Evolutionary conservation across 495 filamentous ascomycete species (phyloP), one percentile per base, ranked within the genome.

Genomic region (Hypoxylon intermedium): DNA sequence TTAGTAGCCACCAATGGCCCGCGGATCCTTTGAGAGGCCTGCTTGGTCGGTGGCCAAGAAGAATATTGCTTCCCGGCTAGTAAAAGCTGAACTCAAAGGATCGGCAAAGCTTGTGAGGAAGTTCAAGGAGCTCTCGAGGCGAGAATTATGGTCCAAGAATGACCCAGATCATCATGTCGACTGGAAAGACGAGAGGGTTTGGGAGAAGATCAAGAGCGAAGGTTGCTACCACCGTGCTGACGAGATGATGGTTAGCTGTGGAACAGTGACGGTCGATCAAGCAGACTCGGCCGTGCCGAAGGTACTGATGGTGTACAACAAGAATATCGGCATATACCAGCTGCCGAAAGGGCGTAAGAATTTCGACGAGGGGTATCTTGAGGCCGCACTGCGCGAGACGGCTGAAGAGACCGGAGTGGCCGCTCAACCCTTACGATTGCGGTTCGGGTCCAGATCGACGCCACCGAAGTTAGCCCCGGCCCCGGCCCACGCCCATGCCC

Each of bases 261-360:
- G 77, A 54, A 77, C 75, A 9, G 76, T 80, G 38, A 76, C 75
- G 24, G 36, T 80, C 42, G 72, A 78, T 54, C 67, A 73, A 18
- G 50, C 48, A 13, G 63, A 65, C 9, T 67, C 64, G 26, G 34
- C 44, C 19, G 37, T 20, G 9, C 61, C 60, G 44, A 71, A 67
- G 58, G 68, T 79, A 11, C 66, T 79, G 21, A 23, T 75, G 28
- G 67, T 80, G 42, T 76, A 65, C 66, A 78, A 79, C 69, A 73
- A 66, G n/a, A 70, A 67, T 38, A 70, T 75, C 44, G 65, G 71
- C 15, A 76, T 79, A 62, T 75, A 65, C 65, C 76, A 79, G 58
- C 69, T 80, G 0, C 77, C 77, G 12, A 80, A 80, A 55, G 77
- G 77, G 15, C 67, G 77, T 52, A 74, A 76, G 57, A 77, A 80